Evolutionary conservation across 2,329 filamentous ascomycete species (phyloP).

Genomic region (Chalaropsis ovoidea): DNA sequence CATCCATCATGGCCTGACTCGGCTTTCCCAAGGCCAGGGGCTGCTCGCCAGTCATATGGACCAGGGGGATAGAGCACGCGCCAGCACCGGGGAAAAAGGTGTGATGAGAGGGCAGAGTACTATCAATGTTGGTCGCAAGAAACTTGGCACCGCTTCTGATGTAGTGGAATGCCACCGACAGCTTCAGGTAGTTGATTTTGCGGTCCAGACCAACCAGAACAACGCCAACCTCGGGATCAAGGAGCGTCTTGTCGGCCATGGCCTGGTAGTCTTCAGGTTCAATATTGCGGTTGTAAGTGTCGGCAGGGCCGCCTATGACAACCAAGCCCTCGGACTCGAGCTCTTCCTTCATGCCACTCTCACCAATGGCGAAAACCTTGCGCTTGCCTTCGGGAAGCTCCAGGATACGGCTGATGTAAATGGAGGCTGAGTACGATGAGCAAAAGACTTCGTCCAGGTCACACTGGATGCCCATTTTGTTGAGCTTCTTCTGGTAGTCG

Average conservation of each 20-base stretch:
- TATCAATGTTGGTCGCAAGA: constrained; percentile 87
- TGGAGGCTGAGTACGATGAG: constrained; percentile 84
- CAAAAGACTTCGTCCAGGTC: constrained; percentile 87
- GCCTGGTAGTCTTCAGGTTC: constrained; percentile 67
- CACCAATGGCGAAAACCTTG: constrained; percentile 91
- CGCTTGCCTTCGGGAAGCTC: constrained; percentile 66
- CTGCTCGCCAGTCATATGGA: constrained; percentile 57
- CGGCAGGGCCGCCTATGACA: constrained; percentile 80
- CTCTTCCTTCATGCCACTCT: constrained; percentile 84
- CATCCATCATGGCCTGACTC: constrained; percentile 98
- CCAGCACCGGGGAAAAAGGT: constrained; percentile 88
- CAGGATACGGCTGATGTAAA: constrained; percentile 93
- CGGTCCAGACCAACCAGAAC: constrained; percentile 88
- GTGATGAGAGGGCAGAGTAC: constrained; percentile 71
- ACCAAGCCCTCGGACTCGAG: constrained; percentile 67
- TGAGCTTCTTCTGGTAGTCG: constrained; percentile 89
- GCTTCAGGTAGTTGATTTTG: constrained; percentile 90
- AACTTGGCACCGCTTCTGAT: constrained; percentile 72
- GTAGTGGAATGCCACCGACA: constrained; percentile 76
- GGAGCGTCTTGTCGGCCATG: constrained; percentile 61
- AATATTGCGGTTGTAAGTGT: constrained; percentile 64
- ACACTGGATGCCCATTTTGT: constrained; percentile 66
- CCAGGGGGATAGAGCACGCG: constrained; percentile 65
- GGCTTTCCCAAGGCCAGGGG: constrained; percentile 84
- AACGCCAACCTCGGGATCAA: constrained; percentile 82